Base-by-base conservation (phyloP, 2,329 filamentous ascomycete genomes). In the Penicillium thymicola region DNA sequence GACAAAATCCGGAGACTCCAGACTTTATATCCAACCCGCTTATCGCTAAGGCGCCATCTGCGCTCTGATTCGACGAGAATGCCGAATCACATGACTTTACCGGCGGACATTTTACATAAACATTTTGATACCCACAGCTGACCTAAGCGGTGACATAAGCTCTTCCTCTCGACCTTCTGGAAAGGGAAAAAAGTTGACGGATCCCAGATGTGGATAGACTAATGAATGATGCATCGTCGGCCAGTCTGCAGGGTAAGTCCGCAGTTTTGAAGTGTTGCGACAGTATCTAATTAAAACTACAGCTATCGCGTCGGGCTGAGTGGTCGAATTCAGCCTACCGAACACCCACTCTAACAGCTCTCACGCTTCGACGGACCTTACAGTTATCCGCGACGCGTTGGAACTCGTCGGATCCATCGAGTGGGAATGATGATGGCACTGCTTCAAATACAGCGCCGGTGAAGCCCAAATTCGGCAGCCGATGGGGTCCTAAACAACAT, bases 241-340 rank as follows among this genome's bases (percentile, higher is more conserved):
- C 65, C 67, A 54, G 65, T 69, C 42, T 63, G 65, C 58, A 68
- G 70, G 66, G 72, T 75, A 51, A 59, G 64, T 53, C 14, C 3
- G 2, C n/a, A 27, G 32, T 10, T 46, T 28, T 8, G 18, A 16
- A 2, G 10, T 40, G 5, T 13, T 36, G 21, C 36, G 10, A n/a
- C 16, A 23, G 9, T 28, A 13, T 36, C 38, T 57, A 53, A 48
- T 13, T 34, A 42, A 49, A 18, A 43, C 14, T 49, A 27, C 59
- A 75, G 74, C 62, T 77, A 50, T 69, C 72, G 53, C 73, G 72
- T 59, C 69, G 69, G 59, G 60, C 75, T 66, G 75, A 76, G 63
- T 67, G 75, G 65, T 70, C 71, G 51, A 72, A 70, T 64, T 66
- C 71, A 54, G 66, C 68, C 43, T 65, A 66, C 54, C 61, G 59